Evolutionary conservation across 2,329 filamentous ascomycete genomes (phyloP), one percentile per base, ranked within the genome.

Genomic region (Alternaria arbusti): DNA sequence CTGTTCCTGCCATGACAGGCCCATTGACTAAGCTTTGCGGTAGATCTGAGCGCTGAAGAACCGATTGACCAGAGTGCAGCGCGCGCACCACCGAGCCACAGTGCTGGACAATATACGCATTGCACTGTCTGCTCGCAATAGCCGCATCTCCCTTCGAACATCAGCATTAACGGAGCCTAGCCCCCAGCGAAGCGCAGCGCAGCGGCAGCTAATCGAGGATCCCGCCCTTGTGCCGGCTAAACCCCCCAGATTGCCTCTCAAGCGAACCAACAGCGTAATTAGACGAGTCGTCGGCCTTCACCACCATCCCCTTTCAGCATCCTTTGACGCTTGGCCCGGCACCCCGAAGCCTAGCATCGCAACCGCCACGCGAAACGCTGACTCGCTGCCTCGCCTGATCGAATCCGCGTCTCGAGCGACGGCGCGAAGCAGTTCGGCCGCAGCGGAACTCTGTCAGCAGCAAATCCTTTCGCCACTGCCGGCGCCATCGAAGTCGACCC

Each of bases 181-280:
- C 64, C 68, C 20, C 68, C 71, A 75, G 70, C 61, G 65, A 70
- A 69, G 68, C 68, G 70, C 73, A 74, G 74, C 75, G 71, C 73
- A 74, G 74, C 75, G 71, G 76, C 73, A 79, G 72, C 75, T 78
- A 77, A 70, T 78, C 69, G 72, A 77, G 74, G 73, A 75, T 74
- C 72, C 63, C 63, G 68, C 70, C 74, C 76, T 71, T 74, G 71
- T 74, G 70, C 76, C 75, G 74, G 76, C 74, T 78, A 78, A 77
- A 78, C 69, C 74, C 61, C 59, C 70, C 74, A 75, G 73, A 77
- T 75, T 72, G 70, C 70, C 20, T 68, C 71, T 74, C 68, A 78
- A 77, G 74, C 77, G 76, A 78, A 61, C 75, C 76, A 78, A 74
- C 77, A 77, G 72, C 76, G 70, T 70, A 70, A 65, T 59, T 74